phyloP scores from a whole-genome alignment of 2,329 filamentous ascomycete genomes.

The Parastagonospora nodorum region DNA sequence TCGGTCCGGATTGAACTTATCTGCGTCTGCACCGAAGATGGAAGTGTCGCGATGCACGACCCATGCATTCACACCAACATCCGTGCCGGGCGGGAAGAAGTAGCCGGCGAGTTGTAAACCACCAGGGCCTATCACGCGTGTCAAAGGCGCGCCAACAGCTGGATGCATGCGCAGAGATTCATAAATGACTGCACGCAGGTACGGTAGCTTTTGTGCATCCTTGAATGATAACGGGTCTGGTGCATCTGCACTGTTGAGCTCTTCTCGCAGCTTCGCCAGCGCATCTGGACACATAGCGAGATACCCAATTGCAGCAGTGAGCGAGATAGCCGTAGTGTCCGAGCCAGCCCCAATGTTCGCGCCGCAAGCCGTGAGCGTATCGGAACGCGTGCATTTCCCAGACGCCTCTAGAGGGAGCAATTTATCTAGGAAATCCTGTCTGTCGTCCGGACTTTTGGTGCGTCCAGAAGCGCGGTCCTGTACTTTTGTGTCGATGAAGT shows the following conservation, averaged over 20 bases:
- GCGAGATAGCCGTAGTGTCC: conserved; percentile 56
- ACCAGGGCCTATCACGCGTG: conserved; percentile 43
- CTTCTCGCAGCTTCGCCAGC: conserved; percentile 20
- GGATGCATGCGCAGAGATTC: conserved; percentile 52
- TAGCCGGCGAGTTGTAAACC: conserved; percentile 37
- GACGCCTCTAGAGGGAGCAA: conserved; percentile 13
- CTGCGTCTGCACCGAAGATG: conserved; percentile 48
- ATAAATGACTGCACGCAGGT: conserved; percentile 48
- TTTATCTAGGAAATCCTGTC: conserved; percentile 16
- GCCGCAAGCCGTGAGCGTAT: conserved; percentile 2
- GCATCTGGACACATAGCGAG: conserved; percentile 45
- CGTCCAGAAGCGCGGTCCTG: conserved; percentile 8
- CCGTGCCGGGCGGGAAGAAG: conserved; percentile 50
- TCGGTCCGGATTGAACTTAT: conserved; percentile 50
- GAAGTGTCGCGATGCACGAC: conserved; percentile 48
- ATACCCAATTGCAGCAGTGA: conserved; percentile 53
- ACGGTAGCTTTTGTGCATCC: conserved; percentile 51
- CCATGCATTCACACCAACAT: conserved; percentile 54
- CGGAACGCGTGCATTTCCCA: conserved; percentile 9
- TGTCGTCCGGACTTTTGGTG: conserved; percentile 6
- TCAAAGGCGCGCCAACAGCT: conserved; percentile 48
- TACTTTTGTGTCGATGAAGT: conserved; percentile 4
- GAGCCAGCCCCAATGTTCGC: conserved; percentile 48
- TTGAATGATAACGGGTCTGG: conserved; percentile 15
- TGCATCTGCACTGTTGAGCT: conserved; percentile 20